A percentile compares a stretch with the other conserved stretches of the same genome.
Conservation (phyloP, 1,139 yeast genomes). For the Suhomyces ambrosiae region DNA sequence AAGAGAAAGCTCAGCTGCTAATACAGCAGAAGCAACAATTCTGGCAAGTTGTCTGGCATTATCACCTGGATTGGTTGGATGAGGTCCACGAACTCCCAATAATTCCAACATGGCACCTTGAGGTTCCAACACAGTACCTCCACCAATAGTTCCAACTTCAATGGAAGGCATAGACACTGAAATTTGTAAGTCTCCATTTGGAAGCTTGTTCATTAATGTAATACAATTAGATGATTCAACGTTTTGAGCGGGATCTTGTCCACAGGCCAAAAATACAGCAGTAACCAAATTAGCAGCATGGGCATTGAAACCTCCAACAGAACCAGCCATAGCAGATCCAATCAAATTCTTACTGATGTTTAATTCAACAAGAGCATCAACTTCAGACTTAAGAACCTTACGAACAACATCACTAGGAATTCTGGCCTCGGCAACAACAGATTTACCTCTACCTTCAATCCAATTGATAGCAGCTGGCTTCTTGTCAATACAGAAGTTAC, state of each 20-base stretch:
- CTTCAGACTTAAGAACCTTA: constrained; percentile 86
- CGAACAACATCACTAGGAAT: constrained; percentile 80
- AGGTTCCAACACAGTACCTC: constrained; percentile 96
- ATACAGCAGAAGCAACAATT: constrained; percentile 89
- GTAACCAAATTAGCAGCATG: constrained; percentile 97
- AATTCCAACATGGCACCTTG: constrained; percentile 96
- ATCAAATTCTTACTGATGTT: constrained; percentile 86
- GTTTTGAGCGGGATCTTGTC: constrained; percentile 98
- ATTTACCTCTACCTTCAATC: constrained; percentile 99
- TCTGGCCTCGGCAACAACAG: constrained; percentile 96
- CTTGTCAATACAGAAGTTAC: constrained; percentile 96
- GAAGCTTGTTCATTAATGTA: constrained; percentile 82
- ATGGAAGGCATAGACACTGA: constrained; percentile 98
- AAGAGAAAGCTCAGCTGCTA: constrained; percentile 94
- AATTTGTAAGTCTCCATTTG: constrained; percentile 76
- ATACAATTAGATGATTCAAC: constrained; percentile 98
- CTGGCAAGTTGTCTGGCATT: constrained; percentile 96
- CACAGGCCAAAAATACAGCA: constrained; percentile 90
- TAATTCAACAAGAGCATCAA: constrained; percentile 86
- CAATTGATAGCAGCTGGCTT: constrained; percentile 98
- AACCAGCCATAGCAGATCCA: constrained; percentile 99
- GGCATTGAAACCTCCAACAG: constrained; percentile 97
- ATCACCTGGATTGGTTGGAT: constrained; percentile 89
- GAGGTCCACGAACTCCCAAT: constrained; percentile 94
- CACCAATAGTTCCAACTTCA: constrained; percentile 99